phyloP scores from a whole-genome alignment of 306 rosid species.

The Rubus idaeus region DNA sequence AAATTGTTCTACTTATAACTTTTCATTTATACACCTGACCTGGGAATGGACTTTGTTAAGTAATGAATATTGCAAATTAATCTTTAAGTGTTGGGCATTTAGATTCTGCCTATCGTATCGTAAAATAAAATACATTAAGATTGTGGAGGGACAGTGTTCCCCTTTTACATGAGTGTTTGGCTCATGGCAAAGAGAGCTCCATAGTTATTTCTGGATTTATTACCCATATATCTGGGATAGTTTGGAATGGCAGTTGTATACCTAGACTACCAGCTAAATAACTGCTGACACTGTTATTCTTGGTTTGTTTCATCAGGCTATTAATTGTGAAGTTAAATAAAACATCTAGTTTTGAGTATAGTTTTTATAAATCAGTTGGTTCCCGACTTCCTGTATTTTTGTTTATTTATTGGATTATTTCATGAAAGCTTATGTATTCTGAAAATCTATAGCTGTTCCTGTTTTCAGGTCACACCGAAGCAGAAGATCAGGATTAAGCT shows the following conservation, averaged over 20 bases:
- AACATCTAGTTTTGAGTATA: neutral
- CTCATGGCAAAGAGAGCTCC: neutral
- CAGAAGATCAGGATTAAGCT: slow-evolving; percentile 95
- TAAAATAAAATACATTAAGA: neutral
- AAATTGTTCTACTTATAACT: neutral
- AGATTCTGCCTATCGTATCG: neutral
- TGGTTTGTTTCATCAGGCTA: neutral
- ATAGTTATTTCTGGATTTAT: neutral
- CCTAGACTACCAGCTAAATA: neutral
- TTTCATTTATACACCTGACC: neutral
- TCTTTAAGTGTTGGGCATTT: neutral
- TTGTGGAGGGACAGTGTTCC: neutral
- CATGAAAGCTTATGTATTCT: neutral
- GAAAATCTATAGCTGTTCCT: slow-evolving; percentile 23
- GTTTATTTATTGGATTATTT: neutral
- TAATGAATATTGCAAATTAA: neutral
- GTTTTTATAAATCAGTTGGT: neutral
- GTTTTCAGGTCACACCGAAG: slow-evolving; percentile 80
- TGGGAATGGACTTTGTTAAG: neutral
- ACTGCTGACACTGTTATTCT: neutral
- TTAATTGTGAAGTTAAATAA: neutral
- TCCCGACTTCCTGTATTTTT: neutral
- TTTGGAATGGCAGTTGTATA: neutral
- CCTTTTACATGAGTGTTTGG: neutral
- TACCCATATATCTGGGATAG: neutral